phyloP scores from a whole-genome alignment of 352 stramenopile species.

The Globisporangium abappressorium region DNA sequence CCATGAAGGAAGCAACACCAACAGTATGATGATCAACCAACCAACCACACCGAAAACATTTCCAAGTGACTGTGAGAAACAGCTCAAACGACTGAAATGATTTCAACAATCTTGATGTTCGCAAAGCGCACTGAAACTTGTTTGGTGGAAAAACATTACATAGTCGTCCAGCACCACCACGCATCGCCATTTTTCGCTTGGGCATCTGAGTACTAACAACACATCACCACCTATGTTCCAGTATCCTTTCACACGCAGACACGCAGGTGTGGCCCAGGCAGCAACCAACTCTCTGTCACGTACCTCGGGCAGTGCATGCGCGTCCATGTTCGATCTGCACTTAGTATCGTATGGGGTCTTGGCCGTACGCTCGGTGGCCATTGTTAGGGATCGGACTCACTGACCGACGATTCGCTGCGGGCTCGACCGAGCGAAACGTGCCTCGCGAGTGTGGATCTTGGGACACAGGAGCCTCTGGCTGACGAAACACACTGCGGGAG shows the following conservation, averaged over 20 bases:
- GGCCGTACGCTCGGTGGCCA: not conserved
- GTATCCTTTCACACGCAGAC: not conserved
- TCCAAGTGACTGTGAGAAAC: not conserved
- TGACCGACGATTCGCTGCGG: not conserved
- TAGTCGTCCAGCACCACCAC: no score
- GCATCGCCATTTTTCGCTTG: not conserved
- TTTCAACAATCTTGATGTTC: not conserved
- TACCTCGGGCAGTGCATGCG: not conserved
- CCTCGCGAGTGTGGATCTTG: slow-evolving; percentile 1
- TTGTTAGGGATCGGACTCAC: slow-evolving; percentile 6
- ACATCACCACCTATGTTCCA: not conserved
- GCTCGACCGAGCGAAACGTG: not conserved
- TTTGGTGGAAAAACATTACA: no score
- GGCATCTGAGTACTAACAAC: not conserved
- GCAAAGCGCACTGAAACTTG: not conserved
- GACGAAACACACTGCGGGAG: slow-evolving; percentile 25
- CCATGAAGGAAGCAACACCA: not conserved
- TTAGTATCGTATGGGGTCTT: slow-evolving; percentile 1
- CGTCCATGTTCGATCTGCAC: not conserved
- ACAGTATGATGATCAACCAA: no score
- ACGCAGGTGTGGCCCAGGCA: no score
- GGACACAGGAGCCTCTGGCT: slow-evolving; percentile 5
- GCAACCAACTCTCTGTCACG: not conserved
- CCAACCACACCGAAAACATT: no score
- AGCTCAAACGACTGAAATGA: not conserved